These are phyloP conservation scores for Colletotrichum horii DNA, from an alignment of 2,329 filamentous ascomycete genomes.

Conservation along the genomic window DNA sequence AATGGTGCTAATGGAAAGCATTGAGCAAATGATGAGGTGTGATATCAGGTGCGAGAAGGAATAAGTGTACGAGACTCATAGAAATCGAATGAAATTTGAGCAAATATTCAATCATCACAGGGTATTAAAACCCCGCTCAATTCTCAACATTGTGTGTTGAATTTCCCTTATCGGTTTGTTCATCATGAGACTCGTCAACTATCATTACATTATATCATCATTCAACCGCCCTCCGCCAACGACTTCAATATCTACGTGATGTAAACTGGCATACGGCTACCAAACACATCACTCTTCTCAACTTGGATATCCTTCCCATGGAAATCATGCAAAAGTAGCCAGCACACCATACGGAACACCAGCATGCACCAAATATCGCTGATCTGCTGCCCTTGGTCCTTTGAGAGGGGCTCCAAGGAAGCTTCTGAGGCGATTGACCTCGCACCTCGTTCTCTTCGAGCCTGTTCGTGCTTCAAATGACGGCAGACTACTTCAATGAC, in stretches of 20 bases:
- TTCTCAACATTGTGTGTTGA: rapidly evolving
- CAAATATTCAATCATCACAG: not conserved
- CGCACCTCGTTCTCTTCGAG: not conserved
- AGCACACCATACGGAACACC: constrained; percentile 43
- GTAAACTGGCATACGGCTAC: constrained; percentile 38
- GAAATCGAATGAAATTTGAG: not conserved
- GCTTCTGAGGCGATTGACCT: constrained; percentile 5
- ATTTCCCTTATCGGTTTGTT: not conserved
- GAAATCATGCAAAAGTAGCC: constrained; percentile 42
- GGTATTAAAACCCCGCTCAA: not conserved
- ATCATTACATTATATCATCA: not conserved
- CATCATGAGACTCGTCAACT: not conserved
- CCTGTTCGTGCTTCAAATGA: not conserved
- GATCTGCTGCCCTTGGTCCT: not conserved
- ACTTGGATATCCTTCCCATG: constrained; percentile 38
- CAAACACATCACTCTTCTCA: constrained; percentile 36
- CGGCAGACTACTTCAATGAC: constrained; percentile 1
- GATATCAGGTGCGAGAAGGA: not conserved
- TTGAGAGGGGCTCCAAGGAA: not conserved
- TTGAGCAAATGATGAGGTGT: not conserved
- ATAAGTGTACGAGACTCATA: not conserved
- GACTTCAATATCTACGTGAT: constrained; percentile 23
- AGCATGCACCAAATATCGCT: constrained; percentile 36
- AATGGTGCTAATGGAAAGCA: not conserved
- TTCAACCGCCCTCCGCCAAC: not conserved